Percentiles rank a stretch among this genome's conserved stretches.
Evolutionary conservation across 495 filamentous ascomycete species (phyloP).

Genomic region (Cryomyces minteri): DNA sequence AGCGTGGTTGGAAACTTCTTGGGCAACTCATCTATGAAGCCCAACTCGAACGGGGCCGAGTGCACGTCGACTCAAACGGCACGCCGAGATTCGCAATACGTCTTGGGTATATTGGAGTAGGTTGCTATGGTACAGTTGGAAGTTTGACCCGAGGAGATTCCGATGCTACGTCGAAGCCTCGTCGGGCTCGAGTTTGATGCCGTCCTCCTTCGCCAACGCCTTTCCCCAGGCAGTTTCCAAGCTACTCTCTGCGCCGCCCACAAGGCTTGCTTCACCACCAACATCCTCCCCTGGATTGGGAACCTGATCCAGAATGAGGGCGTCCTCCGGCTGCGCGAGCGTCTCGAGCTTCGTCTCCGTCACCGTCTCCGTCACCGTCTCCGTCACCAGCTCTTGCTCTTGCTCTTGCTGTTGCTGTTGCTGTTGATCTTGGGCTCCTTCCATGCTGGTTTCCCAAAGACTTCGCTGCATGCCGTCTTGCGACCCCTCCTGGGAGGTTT

Average conservation of each 20-base stretch:
- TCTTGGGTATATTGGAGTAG: too few species aligned
- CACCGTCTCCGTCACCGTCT: neutral
- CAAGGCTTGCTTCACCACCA: conserved; percentile 11
- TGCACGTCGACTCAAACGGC: too few species aligned
- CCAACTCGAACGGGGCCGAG: too few species aligned
- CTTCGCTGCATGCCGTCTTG: neutral
- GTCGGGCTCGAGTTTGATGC: neutral
- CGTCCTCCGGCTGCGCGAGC: conserved; percentile 4
- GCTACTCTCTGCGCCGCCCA: conserved; percentile 24
- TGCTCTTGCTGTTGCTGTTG: neutral
- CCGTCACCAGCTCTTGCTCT: too few species aligned
- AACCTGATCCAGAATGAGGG: neutral
- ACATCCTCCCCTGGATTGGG: conserved; percentile 22
- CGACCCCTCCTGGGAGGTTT: neutral
- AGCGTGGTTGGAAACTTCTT: too few species aligned
- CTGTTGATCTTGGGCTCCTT: too few species aligned
- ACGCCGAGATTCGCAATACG: too few species aligned
- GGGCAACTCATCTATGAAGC: too few species aligned
- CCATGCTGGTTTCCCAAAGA: too few species aligned
- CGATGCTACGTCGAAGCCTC: too few species aligned
- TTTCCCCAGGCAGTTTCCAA: conserved; percentile 52
- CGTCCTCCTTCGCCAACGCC: conserved; percentile 21
- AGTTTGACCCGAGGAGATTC: too few species aligned
- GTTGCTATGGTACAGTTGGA: too few species aligned
- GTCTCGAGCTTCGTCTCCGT: neutral